phyloP scores from a whole-genome alignment of 106 monocot species.

The Phalaenopsis equestris region DNA sequence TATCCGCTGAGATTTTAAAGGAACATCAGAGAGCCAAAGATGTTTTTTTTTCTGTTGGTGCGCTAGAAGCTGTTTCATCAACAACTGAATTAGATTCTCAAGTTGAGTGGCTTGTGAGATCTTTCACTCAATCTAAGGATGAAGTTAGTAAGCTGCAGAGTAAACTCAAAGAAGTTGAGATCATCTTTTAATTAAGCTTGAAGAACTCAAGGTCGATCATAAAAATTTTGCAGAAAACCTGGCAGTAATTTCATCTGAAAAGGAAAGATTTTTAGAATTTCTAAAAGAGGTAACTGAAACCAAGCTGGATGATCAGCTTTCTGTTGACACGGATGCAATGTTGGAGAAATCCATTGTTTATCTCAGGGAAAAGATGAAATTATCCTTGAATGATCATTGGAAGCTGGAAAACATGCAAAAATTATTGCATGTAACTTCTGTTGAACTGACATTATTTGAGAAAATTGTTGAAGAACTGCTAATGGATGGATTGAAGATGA shows the following conservation, averaged over 20 bases:
- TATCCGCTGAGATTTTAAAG: constrained; percentile 18
- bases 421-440: constrained; percentile 40
- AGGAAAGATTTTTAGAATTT: constrained; percentile 35
- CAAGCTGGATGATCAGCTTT: constrained; percentile 26
- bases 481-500: constrained; percentile 32
- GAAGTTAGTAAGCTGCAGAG: constrained; percentile 21
- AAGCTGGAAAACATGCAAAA: constrained; percentile 50
- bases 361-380: constrained; percentile 31
- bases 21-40: constrained; percentile 35
- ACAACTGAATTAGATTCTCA: constrained; percentile 34
- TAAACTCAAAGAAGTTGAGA: constrained; percentile 27
- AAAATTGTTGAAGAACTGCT: constrained; percentile 61
- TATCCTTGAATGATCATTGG: constrained; percentile 17
- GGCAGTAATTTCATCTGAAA: constrained; percentile 38
- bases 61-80: constrained; percentile 39
- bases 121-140: constrained; percentile 25
- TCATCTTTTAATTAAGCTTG: constrained; percentile 25
- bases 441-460: constrained; percentile 40
- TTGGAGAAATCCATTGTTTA: constrained; percentile 35
- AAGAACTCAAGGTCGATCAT: constrained; percentile 26
- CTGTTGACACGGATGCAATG: constrained; percentile 20
- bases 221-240: constrained; percentile 31
- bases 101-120: constrained; percentile 33
- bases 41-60: constrained; percentile 31
- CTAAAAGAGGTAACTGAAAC: constrained; percentile 36